These are phyloP conservation scores for Pythium coloratum DNA, from an alignment of 352 stramenopile species.

Conservation along the genomic window DNA sequence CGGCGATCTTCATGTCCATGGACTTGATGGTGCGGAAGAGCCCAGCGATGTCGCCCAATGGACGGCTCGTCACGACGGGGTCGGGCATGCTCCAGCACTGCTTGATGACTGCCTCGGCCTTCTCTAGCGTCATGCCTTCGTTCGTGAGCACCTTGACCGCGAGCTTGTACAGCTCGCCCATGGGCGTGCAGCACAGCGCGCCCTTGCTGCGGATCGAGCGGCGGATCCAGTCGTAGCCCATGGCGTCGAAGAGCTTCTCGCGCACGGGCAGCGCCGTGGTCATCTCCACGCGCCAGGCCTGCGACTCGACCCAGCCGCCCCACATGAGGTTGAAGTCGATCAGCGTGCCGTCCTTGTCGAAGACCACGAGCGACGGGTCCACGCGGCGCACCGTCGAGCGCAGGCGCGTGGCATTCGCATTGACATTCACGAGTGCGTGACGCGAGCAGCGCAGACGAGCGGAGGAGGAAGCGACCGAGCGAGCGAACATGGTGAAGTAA, in stretches of 20 bases:
- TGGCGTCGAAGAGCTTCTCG: conserved; percentile 84
- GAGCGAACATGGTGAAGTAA: not conserved
- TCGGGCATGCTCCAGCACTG: conserved; percentile 86
- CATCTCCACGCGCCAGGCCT: conserved; percentile 87
- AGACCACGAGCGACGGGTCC: conserved; percentile 76
- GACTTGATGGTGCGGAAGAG: conserved; percentile 85
- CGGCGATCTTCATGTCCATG: conserved; percentile 88
- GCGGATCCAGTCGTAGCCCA: conserved; percentile 87
- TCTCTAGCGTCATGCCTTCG: conserved; percentile 64
- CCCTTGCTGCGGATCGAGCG: conserved; percentile 82
- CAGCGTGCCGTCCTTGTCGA: conserved; percentile 90
- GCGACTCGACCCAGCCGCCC: conserved; percentile 83
- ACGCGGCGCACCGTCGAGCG: conserved; percentile 21
- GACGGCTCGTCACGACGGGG: conserved; percentile 66
- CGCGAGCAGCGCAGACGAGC: conserved; percentile 3
- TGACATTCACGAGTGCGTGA: not conserved
- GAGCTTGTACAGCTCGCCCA: conserved; percentile 85
- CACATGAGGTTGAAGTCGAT: conserved; percentile 92
- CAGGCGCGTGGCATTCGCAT: not conserved
- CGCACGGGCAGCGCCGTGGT: conserved; percentile 70
- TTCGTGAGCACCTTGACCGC: conserved; percentile 70
- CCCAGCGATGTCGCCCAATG: conserved; percentile 65
- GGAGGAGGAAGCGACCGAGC: not conserved
- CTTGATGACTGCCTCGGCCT: conserved; percentile 64
- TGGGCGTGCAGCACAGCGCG: conserved; percentile 81